A percentile compares a stretch with the other conserved stretches of the same genome.
phyloP scores from a whole-genome alignment of 1,284 basidiomycete genomes.

The Rhodotorula sp. region DNA sequence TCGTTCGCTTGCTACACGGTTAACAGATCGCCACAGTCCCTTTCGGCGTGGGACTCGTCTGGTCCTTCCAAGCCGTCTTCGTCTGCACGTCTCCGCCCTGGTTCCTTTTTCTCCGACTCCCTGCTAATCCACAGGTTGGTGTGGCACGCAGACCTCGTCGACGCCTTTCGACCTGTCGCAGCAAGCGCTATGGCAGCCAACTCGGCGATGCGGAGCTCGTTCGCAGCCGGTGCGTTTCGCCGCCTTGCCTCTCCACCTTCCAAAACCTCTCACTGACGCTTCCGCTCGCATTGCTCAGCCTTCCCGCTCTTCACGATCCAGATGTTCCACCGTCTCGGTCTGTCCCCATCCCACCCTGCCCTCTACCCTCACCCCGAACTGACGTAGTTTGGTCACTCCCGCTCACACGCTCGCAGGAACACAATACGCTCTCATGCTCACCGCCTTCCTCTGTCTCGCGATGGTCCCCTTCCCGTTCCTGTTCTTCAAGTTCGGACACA shows the following conservation, averaged over 20 bases:
- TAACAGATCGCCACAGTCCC: constrained; percentile 53
- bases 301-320: constrained; percentile 39
- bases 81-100: constrained; percentile 48
- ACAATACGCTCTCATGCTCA: constrained; percentile 30
- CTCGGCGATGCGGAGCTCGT: constrained; percentile 62
- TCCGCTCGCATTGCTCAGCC: neutral
- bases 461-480: constrained; percentile 38
- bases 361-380: neutral
- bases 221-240: constrained; percentile 58
- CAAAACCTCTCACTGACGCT: neutral
- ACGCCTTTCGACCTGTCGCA: constrained; percentile 61
- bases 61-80: constrained; percentile 67
- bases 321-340: constrained; percentile 34
- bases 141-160: neutral
- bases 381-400: no score
- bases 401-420: neutral
- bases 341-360: neutral
- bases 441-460: constrained; percentile 25
- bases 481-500: constrained; percentile 36
- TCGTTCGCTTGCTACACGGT: neutral
- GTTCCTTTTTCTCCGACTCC: constrained; percentile 23
- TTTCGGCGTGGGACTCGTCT: constrained; percentile 61
- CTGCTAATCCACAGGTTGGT: neutral
- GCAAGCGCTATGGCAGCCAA: constrained; percentile 75
- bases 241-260: neutral